Base-by-base conservation (phyloP, 352 stramenopile genomes). In the Phytophthora aleatoria region DNA sequence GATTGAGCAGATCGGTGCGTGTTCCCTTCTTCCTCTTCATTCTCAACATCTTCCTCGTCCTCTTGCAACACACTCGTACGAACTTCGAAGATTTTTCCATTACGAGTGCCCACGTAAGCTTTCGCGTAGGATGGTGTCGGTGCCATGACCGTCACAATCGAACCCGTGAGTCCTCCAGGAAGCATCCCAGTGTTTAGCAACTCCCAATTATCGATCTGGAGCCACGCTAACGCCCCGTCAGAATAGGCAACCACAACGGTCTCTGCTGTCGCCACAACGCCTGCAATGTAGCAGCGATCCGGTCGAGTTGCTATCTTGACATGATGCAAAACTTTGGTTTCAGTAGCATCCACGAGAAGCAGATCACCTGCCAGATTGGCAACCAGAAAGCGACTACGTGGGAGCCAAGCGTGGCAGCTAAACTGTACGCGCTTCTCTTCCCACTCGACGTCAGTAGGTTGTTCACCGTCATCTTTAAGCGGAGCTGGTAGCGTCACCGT, bases 41-140 rank as follows among this genome's bases (percentile, higher is more conserved):
- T 83, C 8, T 91, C 79, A 5, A 30, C 50, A 0, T 87, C 79
- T 1, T 90, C 83, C 1, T 91, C 80, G 2, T 94, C 81, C 33
- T 90, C 75, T 43, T 71, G 41, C 12, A 72, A 35, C 5, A 87
- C 71, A 45, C 49, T 84, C 10, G 79, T 85, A 39, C 77, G 85
- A 35, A 94, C 59, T 45, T 91, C 82, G 39, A 80, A 92, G 48
- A 92, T 82, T 52, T 80, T 71, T 2, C 83, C 83, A 48, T 71
- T 66, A 6, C 57, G 61, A 20, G 77, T 92, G 5, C 77, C 78
- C n/a, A 91, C 70, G 54, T 84, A 90, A 0, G 85, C 64, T 57
- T 86, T 87, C 7, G 74, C 70, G 57, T 76, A 81, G 15, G 71
- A 83, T 4, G 85, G 85, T 5, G 83, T 84, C 12, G 73, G 45